Base-by-base conservation (phyloP, 2,329 filamentous ascomycete species). In the Colletotrichum sojae region DNA sequence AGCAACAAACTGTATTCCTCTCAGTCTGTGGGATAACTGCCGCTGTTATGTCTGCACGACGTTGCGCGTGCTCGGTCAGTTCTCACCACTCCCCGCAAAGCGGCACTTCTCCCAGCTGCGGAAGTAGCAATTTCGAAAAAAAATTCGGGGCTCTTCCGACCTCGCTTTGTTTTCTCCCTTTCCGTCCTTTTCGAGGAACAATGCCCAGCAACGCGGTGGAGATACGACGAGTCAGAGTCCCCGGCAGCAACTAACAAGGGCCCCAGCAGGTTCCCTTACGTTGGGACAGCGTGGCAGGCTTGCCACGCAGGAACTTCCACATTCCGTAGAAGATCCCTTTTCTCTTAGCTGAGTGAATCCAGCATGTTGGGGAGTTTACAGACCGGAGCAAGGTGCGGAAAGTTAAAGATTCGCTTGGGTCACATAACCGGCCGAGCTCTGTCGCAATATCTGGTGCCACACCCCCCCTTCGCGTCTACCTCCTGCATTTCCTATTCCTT, bases 151-250 rank as follows among this genome's bases (percentile, higher is more conserved):
- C 13, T 16, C 13, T 57, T 49, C 22, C 52, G 31, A 56, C 56
- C 40, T 31, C 43, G 22, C 40, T 15, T 43, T 43, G 4, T 43
- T 43, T 15, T 8, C 12, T 15, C 16, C 27, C 39, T 27, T 36
- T 8, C 40, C 6, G 5, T 20, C 39, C 15, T 36, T 27, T 63
- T 63, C n/a, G 40, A 40, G 5, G 40, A 13, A 49, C 20, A 56
- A 43, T 63, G 60, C 60, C 60, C 51, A 56, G 60, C 10, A 27
- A n/a, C 31, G n/a, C 27, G 10, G 60, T 57, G 60, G 60, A 18
- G 60, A 6, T 43, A n/a, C 36, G 27, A 18, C 60, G 60, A 63
- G 60, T 63, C 60, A 63, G 52, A 57, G 31, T 27, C 31, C 60
- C 60, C 20, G 27, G 15, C 49, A 51, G 15, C 12, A 22, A 39